A percentile compares a stretch with the other conserved stretches of the same genome.
These are phyloP conservation scores for Aaosphaeria pasadenensis DNA, from an alignment of 2,329 filamentous ascomycete genomes.

Conservation along the genomic window DNA sequence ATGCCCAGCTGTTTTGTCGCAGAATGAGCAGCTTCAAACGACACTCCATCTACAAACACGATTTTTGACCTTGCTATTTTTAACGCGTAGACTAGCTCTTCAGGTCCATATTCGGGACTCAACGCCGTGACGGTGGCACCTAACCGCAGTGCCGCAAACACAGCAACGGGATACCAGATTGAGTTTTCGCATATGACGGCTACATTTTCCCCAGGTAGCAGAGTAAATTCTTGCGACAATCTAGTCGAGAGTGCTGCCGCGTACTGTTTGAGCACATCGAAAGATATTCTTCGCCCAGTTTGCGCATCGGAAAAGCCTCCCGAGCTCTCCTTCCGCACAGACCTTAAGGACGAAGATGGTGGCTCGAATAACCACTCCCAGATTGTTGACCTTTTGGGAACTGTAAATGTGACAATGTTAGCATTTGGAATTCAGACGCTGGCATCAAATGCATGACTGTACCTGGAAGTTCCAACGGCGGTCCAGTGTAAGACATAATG, in stretches of 20 bases:
- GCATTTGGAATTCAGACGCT: too few relatives aligned
- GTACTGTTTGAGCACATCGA: slow-evolving; percentile 46
- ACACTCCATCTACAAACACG: neutral
- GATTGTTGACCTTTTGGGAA: too few relatives aligned
- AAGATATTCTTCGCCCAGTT: neutral
- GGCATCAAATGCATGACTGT: too few relatives aligned
- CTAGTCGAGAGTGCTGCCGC: slow-evolving; percentile 60
- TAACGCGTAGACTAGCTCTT: slow-evolving; percentile 66
- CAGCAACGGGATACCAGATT: slow-evolving; percentile 65
- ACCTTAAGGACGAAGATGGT: too few relatives aligned
- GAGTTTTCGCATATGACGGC: slow-evolving; percentile 63
- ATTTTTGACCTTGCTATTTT: slow-evolving; percentile 57
- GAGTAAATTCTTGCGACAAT: slow-evolving; percentile 53
- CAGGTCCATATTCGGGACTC: slow-evolving; percentile 62
- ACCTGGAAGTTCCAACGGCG: too few relatives aligned
- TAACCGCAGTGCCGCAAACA: slow-evolving; percentile 54
- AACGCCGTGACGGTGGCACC: slow-evolving; percentile 60
- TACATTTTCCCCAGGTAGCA: slow-evolving; percentile 55
- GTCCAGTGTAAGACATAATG: too few relatives aligned
- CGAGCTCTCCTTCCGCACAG: too few relatives aligned
- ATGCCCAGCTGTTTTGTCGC: neutral
- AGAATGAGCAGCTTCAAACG: neutral
- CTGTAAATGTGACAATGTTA: too few relatives aligned
- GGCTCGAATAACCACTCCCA: too few relatives aligned
- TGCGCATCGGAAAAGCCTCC: neutral